These are phyloP conservation scores for Jackrogersella multiformis DNA, from an alignment of 495 filamentous ascomycete genomes.

Conservation along the genomic window DNA sequence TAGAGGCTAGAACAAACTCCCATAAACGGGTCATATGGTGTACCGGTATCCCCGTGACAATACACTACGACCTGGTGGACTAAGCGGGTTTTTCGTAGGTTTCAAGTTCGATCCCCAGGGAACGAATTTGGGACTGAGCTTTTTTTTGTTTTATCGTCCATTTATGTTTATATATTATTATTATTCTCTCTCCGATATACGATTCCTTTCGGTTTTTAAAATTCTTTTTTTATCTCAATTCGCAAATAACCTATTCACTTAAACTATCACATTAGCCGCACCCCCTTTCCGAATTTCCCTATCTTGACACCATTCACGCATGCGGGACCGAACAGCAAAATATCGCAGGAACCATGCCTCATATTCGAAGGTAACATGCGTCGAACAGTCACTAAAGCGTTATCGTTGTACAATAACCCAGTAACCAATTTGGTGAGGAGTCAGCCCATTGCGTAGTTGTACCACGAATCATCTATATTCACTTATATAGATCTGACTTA, in stretches of 20 bases:
- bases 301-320: too few relatives aligned
- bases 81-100: conserved; percentile 14
- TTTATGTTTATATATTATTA: too few relatives aligned
- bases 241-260: too few relatives aligned
- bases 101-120: too few relatives aligned
- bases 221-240: background rate
- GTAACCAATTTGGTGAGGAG: too few relatives aligned
- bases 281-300: background rate
- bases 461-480: background rate
- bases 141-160: background rate
- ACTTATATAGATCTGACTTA: background rate
- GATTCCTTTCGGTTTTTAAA: too few relatives aligned
- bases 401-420: background rate
- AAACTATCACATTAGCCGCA: too few relatives aligned
- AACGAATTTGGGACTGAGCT: background rate
- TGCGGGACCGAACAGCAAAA: too few relatives aligned
- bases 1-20: conserved; percentile 20
- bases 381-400: too few relatives aligned
- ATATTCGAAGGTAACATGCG: too few relatives aligned
- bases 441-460: background rate
- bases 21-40: background rate
- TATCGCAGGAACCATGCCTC: too few relatives aligned
- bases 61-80: background rate
- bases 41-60: conserved; percentile 13
- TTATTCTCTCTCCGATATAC: too few relatives aligned